phyloP scores from a whole-genome alignment of 306 rosid species.

The Canavalia gladiata region DNA sequence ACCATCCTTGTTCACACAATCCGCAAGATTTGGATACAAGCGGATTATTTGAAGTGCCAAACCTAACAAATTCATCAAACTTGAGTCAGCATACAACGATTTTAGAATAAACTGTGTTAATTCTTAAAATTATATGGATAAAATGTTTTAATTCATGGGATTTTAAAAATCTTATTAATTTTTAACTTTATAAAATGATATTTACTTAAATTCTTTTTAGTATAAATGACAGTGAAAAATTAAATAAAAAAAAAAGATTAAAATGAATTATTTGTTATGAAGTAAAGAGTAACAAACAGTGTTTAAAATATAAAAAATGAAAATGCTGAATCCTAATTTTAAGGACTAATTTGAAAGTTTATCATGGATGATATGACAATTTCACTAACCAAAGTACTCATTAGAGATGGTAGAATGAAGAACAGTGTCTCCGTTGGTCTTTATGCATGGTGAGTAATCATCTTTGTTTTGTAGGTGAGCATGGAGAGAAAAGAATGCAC shows the following conservation, averaged over 20 bases:
- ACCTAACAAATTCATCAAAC: constrained; percentile 56
- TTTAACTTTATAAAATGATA: no score
- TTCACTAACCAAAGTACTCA: constrained; percentile 48
- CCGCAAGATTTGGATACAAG: constrained; percentile 29
- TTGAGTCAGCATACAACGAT: neutral
- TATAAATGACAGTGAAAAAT: no score
- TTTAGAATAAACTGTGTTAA: neutral
- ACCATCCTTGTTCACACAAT: constrained; percentile 30
- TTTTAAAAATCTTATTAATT: no score
- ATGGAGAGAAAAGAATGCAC: constrained; percentile 42
- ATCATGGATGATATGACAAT: neutral
- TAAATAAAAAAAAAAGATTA: no score
- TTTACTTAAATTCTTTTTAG: no score
- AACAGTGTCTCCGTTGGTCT: constrained; percentile 38
- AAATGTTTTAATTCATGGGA: no score
- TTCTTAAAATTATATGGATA: no score
- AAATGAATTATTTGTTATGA: no score
- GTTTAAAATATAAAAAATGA: no score
- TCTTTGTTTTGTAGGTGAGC: constrained; percentile 17
- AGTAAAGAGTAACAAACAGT: no score
- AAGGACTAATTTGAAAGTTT: no score
- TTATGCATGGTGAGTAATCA: constrained; percentile 21
- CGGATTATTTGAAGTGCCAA: constrained; percentile 47
- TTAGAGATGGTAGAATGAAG: constrained; percentile 50
- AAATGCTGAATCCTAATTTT: no score